Evolutionary conservation across 2,329 filamentous ascomycete genomes (phyloP).

Genomic region (Penicillium psychrosexuale): DNA sequence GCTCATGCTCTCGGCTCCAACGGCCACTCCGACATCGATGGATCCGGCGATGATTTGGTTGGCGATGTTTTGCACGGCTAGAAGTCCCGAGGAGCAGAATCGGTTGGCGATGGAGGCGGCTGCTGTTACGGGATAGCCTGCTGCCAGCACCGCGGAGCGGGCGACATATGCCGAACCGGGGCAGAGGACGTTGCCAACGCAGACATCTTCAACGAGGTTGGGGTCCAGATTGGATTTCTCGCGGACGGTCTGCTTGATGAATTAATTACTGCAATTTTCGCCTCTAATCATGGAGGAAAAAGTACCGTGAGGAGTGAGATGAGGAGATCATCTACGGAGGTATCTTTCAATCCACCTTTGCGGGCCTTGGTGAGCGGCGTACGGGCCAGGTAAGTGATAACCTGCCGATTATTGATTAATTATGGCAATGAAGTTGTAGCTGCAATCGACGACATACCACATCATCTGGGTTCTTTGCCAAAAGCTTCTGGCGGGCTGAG

Average conservation of each 20-base stretch:
- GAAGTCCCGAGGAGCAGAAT: constrained; percentile 85
- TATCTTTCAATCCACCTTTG: constrained; percentile 43
- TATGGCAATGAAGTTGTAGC: not conserved
- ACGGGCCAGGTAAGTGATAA: constrained; percentile 41
- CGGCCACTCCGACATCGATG: constrained; percentile 87
- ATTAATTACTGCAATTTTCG: not conserved
- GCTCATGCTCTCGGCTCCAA: constrained; percentile 92
- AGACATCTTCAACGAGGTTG: constrained; percentile 80
- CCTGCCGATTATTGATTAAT: constrained; percentile 24
- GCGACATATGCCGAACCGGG: constrained; percentile 86
- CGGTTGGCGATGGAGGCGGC: constrained; percentile 81
- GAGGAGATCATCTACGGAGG: constrained; percentile 35
- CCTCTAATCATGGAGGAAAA: not conserved
- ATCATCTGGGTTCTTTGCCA: constrained; percentile 40
- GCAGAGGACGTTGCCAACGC: constrained; percentile 82
- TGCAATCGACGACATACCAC: constrained; percentile 30
- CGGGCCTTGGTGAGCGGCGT: constrained; percentile 42
- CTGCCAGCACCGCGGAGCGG: constrained; percentile 79
- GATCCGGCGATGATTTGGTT: constrained; percentile 86
- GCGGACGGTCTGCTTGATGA: constrained; percentile 58
- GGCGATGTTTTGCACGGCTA: constrained; percentile 85
- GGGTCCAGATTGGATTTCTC: constrained; percentile 84
- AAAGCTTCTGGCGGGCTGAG: constrained; percentile 30
- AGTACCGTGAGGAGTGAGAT: constrained; percentile 39
- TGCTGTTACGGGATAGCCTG: constrained; percentile 76